These are phyloP conservation scores for Neofusicoccum laricinum DNA, from an alignment of 2,329 filamentous ascomycete genomes.

Conservation along the genomic window DNA sequence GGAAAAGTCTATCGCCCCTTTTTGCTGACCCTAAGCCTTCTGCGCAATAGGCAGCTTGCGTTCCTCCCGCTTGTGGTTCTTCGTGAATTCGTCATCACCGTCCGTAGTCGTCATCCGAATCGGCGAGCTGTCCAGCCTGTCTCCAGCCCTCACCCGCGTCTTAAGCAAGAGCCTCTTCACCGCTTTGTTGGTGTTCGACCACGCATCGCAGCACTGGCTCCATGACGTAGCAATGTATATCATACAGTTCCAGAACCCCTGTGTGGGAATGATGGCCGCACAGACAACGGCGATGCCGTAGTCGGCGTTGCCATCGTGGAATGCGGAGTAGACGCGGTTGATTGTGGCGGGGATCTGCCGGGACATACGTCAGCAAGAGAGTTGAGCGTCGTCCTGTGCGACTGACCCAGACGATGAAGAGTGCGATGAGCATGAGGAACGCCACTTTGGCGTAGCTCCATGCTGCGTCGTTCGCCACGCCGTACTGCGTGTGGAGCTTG, in stretches of 20 bases:
- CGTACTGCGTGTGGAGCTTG: background rate
- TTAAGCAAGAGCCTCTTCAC: background rate
- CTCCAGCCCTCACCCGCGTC: too few species aligned
- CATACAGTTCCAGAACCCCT: conserved; percentile 82
- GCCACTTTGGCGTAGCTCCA: conserved; percentile 70
- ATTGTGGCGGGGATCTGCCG: conserved; percentile 62
- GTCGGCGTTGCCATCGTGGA: conserved; percentile 47
- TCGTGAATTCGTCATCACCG: too few species aligned
- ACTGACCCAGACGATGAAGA: conserved; percentile 65
- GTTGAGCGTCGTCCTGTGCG: background rate
- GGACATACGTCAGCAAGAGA: background rate
- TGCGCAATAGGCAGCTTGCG: too few species aligned
- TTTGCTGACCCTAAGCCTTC: too few species aligned
- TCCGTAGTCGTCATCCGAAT: too few species aligned
- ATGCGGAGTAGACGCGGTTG: conserved; percentile 72
- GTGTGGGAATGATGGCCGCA: conserved; percentile 71
- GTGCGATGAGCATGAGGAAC: conserved; percentile 67
- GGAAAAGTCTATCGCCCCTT: too few species aligned
- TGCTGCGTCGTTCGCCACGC: conserved; percentile 43
- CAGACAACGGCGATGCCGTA: conserved; percentile 66
- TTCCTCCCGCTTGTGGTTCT: too few species aligned
- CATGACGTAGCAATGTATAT: conserved; percentile 70
- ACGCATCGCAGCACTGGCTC: conserved; percentile 49
- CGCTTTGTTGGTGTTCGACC: background rate
- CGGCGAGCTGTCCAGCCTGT: too few species aligned